Base-by-base conservation (phyloP, 441 rosid genomes). In the Adansonia grandidieri region DNA sequence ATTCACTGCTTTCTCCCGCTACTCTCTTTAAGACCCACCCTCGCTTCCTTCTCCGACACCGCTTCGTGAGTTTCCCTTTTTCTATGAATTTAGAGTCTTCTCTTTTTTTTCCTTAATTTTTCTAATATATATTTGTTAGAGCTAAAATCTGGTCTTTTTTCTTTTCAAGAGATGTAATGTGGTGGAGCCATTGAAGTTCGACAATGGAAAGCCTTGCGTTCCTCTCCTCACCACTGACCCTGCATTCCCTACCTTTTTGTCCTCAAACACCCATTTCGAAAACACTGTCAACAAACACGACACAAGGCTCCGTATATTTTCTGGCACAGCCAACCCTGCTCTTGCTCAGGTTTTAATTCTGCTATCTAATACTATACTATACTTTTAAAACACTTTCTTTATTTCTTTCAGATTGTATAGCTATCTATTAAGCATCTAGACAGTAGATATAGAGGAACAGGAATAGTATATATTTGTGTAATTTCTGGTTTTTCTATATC, bases 311-410 rank as follows among this genome's bases (percentile, higher is more conserved):
- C 93, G 96, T 63, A 88, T 93, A 28, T 95, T 95, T 70, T 95
- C 98, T 5, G 99, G 99, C 84, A 93, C 99, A 8, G 95, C 99
- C 24, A 95, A 95, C 82, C 91, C 96, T 54, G 85, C 95, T 20
- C 94, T 95, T 42, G 85, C 98, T 79, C 96, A 92, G 94, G 98
- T 95, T 71, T 13, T 9, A 45, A 32, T 51, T 15, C 22, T 15
- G 17, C 72, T 15, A 44, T 28, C 42, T 13, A 15, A 6, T 66
- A 51, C 40, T 48, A 58, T 45, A 65, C 17, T 9, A 3, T 57
- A 9, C 47, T 19, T 68, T 60, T 57, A 3, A 9, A 37, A 28
- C 37, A 53, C 54, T 15, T 28, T 54, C 45, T 77, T 81, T 10
- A 0, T 24, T 32, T 61, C 37, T 75, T 81, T 48, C 15, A 4